Base-by-base conservation (phyloP, 352 stramenopile species). In the Phytophthora agathidicida region DNA sequence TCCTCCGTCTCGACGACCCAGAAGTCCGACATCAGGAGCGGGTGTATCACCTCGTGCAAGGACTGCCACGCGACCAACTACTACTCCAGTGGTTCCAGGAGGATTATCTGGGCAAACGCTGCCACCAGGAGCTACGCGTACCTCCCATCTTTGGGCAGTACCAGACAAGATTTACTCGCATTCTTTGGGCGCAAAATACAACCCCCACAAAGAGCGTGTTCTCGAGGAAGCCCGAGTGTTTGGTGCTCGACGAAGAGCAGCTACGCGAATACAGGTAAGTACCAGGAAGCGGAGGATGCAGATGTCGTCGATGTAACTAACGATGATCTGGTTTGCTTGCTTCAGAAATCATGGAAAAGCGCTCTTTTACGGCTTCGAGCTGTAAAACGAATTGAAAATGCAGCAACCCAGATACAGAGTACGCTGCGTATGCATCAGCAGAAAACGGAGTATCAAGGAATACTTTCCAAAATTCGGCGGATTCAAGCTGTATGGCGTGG, bases 261-360 rank as follows among this genome's bases (percentile, higher is more conserved):
- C 77, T 19, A 60, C 50, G 16, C 56, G 67, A 52, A 89, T 89
- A 62, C 79, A 89, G 75, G 78, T 88, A 60, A 16, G 38, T 17
- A n/a, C 1, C 42, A 13, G 8, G 5, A n/a, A 14, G 10, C 5
- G 13, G 7, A 13, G 6, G 22, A 22, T 24, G 36, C 5, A n/a
- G 9, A 20, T 26, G 10, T 5, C 38, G 13, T 23, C 36, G 16
- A 6, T 5, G n/a, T 3, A 45, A 1, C 13, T 59, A 14, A 55
- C 14, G 31, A 10, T 26, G 43, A 47, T 9, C 19, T 41, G 38
- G 13, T 50, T 17, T 35, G 14, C 5, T 44, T 62, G 23, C 22
- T 30, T 3, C 51, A 77, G 64, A 67, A 49, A 58, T 67, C 43
- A 9, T 75, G 60, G 52, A 39, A 39, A 7, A 53, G 39, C 33